Percentiles rank a stretch among this genome's conserved stretches.
Conservation (phyloP, 495 filamentous ascomycete species). For the Schizothecium vesticola region DNA sequence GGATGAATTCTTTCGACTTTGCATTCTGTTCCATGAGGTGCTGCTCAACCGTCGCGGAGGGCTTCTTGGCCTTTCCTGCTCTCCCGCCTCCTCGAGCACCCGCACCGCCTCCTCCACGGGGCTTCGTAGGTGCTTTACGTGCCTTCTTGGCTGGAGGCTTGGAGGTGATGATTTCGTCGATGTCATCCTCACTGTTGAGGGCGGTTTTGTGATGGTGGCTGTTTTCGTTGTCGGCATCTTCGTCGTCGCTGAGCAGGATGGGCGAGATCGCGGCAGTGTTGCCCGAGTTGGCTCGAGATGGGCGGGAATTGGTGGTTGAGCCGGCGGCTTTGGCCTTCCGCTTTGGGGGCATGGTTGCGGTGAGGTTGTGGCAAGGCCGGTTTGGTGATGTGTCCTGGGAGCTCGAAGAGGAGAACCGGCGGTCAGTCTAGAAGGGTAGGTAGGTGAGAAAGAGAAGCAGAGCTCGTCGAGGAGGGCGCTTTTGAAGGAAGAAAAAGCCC, state of each 20-base stretch:
- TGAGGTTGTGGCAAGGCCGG: neutral
- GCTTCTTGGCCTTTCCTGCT: neutral
- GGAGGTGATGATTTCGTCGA: neutral
- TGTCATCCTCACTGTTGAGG: neutral
- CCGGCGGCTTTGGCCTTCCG: constrained; percentile 15
- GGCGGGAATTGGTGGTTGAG: neutral
- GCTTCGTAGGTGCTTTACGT: neutral
- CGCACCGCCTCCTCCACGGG: neutral
- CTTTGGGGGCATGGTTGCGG: constrained; percentile 18
- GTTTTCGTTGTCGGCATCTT: neutral
- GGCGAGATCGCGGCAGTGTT: neutral
- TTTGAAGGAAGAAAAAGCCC: neutral
- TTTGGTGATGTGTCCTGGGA: neutral
- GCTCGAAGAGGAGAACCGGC: neutral
- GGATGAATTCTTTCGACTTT: constrained; percentile 32
- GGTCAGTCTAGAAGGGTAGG: neutral
- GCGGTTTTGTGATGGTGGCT: neutral
- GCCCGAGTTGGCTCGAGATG: neutral
- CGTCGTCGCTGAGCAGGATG: neutral
- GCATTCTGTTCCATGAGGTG: constrained; percentile 19
- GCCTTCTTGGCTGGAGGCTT: neutral
- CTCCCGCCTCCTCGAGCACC: neutral
- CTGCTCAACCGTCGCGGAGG: constrained; percentile 19
- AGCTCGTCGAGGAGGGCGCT: neutral
- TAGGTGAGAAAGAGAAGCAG: neutral